Evolutionary conservation across 208 protist species (phyloP).

Genomic region (Tetramitus jugosus): DNA sequence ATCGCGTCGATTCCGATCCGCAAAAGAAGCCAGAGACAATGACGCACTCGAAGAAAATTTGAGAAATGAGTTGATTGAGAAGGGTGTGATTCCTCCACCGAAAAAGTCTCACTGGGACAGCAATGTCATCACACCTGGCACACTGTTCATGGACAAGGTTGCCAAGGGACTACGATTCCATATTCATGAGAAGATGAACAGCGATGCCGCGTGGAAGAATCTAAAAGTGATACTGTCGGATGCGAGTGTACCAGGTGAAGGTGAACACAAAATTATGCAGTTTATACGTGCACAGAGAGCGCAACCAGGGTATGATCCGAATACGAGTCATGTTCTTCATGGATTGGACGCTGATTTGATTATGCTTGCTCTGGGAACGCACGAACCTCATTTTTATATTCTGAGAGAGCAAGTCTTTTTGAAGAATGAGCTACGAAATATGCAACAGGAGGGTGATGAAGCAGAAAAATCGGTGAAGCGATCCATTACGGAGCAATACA

Average conservation of each 20-base stretch:
- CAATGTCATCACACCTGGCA: constrained; percentile 99
- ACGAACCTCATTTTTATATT: constrained; percentile 95
- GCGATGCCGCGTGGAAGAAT: constrained; percentile 76
- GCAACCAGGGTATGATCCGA: constrained; percentile 83
- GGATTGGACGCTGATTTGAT: constrained; percentile 99
- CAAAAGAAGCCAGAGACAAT: constrained; percentile 72
- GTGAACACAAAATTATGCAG: constrained; percentile 87
- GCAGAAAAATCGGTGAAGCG: neutral
- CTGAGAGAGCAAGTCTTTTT: constrained; percentile 85
- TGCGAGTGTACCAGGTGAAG: constrained; percentile 92
- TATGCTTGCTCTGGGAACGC: constrained; percentile 93
- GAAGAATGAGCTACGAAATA: too few relatives aligned
- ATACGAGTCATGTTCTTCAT: constrained; percentile 93
- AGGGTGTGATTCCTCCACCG: constrained; percentile 47
- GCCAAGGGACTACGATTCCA: constrained; percentile 79
- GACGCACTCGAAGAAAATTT: constrained; percentile 55
- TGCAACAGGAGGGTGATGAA: constrained; percentile 16
- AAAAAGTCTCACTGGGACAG: constrained; percentile 82
- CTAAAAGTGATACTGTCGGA: constrained; percentile 90
- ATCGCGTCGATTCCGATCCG: constrained; percentile 87
- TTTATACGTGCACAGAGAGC: constrained; percentile 72
- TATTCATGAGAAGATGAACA: constrained; percentile 82
- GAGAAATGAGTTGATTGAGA: constrained; percentile 47
- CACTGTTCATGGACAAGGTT: constrained; percentile 94
- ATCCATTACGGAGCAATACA: neutral